phyloP scores from a whole-genome alignment of 2,329 filamentous ascomycete species.

The Dichotomopilus funicola region DNA sequence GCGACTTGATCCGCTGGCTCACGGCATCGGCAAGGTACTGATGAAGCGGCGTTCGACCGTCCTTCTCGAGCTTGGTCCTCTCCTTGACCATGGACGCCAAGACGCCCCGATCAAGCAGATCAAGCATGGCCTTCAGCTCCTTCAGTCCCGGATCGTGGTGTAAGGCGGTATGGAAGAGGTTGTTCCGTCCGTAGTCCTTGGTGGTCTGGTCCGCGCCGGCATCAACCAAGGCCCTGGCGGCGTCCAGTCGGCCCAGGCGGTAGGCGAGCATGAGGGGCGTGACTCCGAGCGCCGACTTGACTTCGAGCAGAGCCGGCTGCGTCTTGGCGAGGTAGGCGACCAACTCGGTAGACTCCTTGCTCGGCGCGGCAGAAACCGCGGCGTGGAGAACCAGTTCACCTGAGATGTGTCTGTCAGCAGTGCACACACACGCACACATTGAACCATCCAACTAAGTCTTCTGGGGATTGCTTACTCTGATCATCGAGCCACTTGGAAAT shows the following conservation, averaged over 20 bases:
- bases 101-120: slow-evolving; percentile 52
- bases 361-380: slow-evolving; percentile 45
- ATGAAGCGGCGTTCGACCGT: slow-evolving; percentile 58
- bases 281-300: slow-evolving; percentile 49
- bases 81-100: slow-evolving; percentile 53
- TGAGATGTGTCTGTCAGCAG: slow-evolving; percentile 21
- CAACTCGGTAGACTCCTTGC: slow-evolving; percentile 42
- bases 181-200: slow-evolving; percentile 55
- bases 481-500: slow-evolving; percentile 56
- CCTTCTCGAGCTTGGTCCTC: slow-evolving; percentile 44
- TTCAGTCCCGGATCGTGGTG: slow-evolving; percentile 28
- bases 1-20: slow-evolving; percentile 20
- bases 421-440: too few relatives aligned
- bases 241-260: slow-evolving; percentile 44
- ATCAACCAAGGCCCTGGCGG: slow-evolving; percentile 55
- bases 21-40: slow-evolving; percentile 40
- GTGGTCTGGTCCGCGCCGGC: slow-evolving; percentile 63
- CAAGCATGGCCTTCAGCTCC: slow-evolving; percentile 43
- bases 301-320: slow-evolving; percentile 54
- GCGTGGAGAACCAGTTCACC: slow-evolving; percentile 61
- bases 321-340: slow-evolving; percentile 60
- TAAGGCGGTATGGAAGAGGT: slow-evolving; percentile 59
- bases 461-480: slow-evolving; percentile 41
- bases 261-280: slow-evolving; percentile 68
- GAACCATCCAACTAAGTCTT: too few relatives aligned